These are phyloP conservation scores for Musa balbisiana DNA, from an alignment of 202 grass and related monocot species.

Conservation along the genomic window DNA sequence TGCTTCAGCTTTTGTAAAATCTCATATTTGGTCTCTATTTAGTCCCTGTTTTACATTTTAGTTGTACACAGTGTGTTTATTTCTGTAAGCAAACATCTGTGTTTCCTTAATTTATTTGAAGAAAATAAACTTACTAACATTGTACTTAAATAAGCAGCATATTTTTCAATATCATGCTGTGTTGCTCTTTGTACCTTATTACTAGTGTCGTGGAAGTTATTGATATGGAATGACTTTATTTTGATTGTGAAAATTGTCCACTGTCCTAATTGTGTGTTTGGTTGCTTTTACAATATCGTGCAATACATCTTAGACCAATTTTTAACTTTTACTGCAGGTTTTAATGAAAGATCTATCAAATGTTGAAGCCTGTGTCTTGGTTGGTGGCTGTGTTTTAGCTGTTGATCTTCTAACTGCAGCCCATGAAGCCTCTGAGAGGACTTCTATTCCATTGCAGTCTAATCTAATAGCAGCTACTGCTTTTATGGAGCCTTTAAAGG, in stretches of 20 bases:
- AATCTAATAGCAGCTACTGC: conserved; percentile 89
- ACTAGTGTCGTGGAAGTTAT: neutral
- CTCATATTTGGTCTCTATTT: no score
- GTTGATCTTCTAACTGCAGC: conserved; percentile 78
- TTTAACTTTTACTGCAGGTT: conserved; percentile 40
- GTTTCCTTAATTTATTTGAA: no score
- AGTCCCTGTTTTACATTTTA: no score
- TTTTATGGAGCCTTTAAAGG: conserved; percentile 94
- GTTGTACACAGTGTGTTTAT: no score
- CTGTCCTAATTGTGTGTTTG: neutral
- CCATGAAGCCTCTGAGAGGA: conserved; percentile 91
- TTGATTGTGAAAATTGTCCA: neutral
- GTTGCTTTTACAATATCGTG: no score
- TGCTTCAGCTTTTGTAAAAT: no score
- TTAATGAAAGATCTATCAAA: conserved; percentile 93
- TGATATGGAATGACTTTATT: neutral
- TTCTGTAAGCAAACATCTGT: no score
- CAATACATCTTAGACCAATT: conserved; percentile 6
- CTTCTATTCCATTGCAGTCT: conserved; percentile 92
- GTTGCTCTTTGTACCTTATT: neutral
- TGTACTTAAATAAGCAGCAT: no score
- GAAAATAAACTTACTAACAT: no score
- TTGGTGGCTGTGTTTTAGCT: conserved; percentile 87
- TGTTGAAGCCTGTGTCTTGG: conserved; percentile 90
- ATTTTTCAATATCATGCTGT: neutral